Base-by-base conservation (phyloP, 2,329 filamentous ascomycete genomes). In the Penicillium hordei region DNA sequence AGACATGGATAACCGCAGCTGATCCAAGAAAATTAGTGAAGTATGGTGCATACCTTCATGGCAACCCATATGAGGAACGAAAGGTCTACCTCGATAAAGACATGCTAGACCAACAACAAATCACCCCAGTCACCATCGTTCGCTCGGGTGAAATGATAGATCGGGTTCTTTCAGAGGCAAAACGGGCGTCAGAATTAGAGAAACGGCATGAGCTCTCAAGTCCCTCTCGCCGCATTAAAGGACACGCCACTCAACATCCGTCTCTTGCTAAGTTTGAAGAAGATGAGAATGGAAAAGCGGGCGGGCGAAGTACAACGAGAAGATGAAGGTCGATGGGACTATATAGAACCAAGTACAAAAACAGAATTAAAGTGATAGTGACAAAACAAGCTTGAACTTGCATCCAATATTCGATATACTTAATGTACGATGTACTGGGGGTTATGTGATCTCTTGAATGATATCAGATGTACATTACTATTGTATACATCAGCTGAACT, bases 381-480 rank as follows among this genome's bases (percentile, higher is more conserved):
- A n/a, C n/a, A n/a, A n/a, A n/a, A n/a, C n/a, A n/a, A n/a, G n/a
- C n/a, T n/a, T n/a, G n/a, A n/a, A n/a, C n/a, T n/a, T n/a, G n/a
- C n/a, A n/a, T n/a, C n/a, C n/a, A n/a, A n/a, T n/a, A n/a, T n/a
- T n/a, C n/a, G n/a, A n/a, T n/a, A n/a, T n/a, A n/a, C 21, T 23
- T 39, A 21, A 44, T 19, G 27, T 52, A 33, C 29, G 7, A 23
- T 43, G 5, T 51, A 36, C 5, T 23, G n/a, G 3, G 25, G 12
- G 0, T 40, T 25, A 17, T 15, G 29, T 1, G 15, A 39, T n/a
- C 12, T 33, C 25, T 25, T 42, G 21, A 55, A 50, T 52, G 49
- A 51, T 57, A 56, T 59, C 50, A 33, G 51, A 64, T 65, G 59
- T 64, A 65, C 62, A 63, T 54, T 61, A 53, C 46, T 52, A 57